Base-by-base conservation (phyloP, 164 flowering plant species). In the Cinnamomum micranthum region DNA sequence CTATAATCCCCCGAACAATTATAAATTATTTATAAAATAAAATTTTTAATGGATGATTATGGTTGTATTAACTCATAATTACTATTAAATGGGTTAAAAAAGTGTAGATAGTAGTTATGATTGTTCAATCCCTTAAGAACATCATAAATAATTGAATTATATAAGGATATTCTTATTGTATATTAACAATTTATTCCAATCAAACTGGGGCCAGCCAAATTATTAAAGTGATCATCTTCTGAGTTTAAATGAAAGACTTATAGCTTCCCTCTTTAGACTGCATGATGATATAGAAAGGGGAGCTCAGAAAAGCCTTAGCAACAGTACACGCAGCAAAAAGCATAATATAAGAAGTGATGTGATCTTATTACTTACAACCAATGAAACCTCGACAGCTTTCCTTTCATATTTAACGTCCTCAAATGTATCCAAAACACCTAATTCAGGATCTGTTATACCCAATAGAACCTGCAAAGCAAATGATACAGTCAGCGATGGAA, bases 321-420 rank as follows among this genome's bases (percentile, higher is more conserved):
- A 64, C 60, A 10, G 13, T 64, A 64, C 27, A n/a, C 23, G 24
- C 4, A 15, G 66, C n/a, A 5, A 7, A 17, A 15, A 64, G n/a
- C 13, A 20, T 19, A 27, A 59, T 71, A 12, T 71, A 20, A 71
- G 62, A 3, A 50, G n/a, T 71, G 35, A 65, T 22, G 52, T 52
- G 66, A 63, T 75, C 55, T 12, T 15, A 33, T 52, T 52, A 75
- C 83, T 84, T 82, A 94, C 98, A 81, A 52, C 67, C 72, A 87
- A 74, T 2, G 81, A 77, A 60, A 92, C 85, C 65, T 91, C 86
- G 55, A 91, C 89, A 70, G 75, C 35, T 25, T 65, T 71, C 79
- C 97, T 88, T 79, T 86, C 89, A 73, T 94, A 94, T 79, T 92
- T 97, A 63, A 77, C 88, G 79, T 90, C 98, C 83, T 94, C 97